Conservation (phyloP, 2,329 filamentous ascomycete species). For the Colletotrichum sp. region DNA sequence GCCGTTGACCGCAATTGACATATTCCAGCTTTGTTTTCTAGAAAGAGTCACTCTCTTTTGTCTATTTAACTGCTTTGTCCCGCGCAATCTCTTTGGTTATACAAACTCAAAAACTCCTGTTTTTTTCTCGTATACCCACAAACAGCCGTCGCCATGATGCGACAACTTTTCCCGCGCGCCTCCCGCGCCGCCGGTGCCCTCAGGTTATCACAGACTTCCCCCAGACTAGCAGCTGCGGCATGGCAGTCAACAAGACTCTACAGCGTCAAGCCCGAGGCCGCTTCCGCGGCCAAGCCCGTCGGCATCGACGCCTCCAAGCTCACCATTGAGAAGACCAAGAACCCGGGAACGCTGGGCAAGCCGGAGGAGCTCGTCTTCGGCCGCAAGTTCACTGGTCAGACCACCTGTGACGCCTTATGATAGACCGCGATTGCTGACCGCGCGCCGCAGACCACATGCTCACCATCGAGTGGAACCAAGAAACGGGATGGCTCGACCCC, state of each 20-base stretch:
- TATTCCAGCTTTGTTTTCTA: not conserved
- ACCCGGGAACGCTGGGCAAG: slow-evolving; percentile 76
- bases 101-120: not conserved
- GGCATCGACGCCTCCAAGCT: slow-evolving; percentile 82
- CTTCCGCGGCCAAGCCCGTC: slow-evolving; percentile 58
- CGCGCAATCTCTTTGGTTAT: not conserved
- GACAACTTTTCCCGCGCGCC: slow-evolving; percentile 47
- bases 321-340: slow-evolving; percentile 73
- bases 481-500: slow-evolving; percentile 82
- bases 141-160: slow-evolving; percentile 43
- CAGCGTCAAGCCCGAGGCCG: slow-evolving; percentile 58
- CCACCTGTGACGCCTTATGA: not conserved
- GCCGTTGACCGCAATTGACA: not conserved
- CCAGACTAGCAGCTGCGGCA: slow-evolving; percentile 33
- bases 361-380: slow-evolving; percentile 89
- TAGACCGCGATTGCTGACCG: not conserved
- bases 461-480: slow-evolving; percentile 88
- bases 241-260: slow-evolving; percentile 47
- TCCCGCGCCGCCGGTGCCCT: slow-evolving; percentile 35
- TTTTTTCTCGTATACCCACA: not conserved
- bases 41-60: not conserved
- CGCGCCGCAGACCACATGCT: slow-evolving; percentile 86
- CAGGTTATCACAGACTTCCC: slow-evolving; percentile 26
- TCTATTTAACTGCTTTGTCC: not conserved
- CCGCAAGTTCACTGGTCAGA: slow-evolving; percentile 81